A percentile compares a stretch with the other conserved stretches of the same genome.
These are phyloP conservation scores for Penicillium sp. DNA, from an alignment of 2,329 filamentous ascomycete species.

Conservation along the genomic window DNA sequence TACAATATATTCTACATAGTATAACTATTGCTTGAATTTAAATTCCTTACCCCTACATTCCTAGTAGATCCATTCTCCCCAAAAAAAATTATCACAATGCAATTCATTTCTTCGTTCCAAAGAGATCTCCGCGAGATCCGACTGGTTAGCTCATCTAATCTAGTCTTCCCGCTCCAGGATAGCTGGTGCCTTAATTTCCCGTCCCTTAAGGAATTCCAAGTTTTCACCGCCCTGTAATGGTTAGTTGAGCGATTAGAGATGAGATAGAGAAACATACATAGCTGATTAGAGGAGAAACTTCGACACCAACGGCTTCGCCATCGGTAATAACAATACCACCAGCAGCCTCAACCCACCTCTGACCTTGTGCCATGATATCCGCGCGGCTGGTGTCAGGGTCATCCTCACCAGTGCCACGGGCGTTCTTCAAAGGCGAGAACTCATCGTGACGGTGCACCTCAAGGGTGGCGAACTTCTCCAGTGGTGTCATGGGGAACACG, in stretches of 20 bases:
- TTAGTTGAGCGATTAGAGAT: conserved; percentile 7
- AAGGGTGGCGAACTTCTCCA: conserved; percentile 90
- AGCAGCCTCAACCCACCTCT: conserved; percentile 76
- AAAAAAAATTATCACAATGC: conserved; percentile 6
- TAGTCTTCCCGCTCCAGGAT: conserved; percentile 60
- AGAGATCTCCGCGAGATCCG: background rate
- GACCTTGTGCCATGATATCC: conserved; percentile 87
- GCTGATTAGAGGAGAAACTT: conserved; percentile 89
- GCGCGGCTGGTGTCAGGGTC: conserved; percentile 88
- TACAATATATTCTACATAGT: too few species aligned
- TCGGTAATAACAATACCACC: conserved; percentile 73
- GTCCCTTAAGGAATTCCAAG: conserved; percentile 58
- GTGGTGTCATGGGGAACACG: conserved; percentile 83
- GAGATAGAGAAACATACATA: conserved; percentile 66
- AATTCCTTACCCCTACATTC: conserved; percentile 17
- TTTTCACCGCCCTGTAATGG: conserved; percentile 59
- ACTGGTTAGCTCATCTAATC: conserved; percentile 9
- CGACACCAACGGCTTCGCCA: conserved; percentile 64
- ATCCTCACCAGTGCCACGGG: conserved; percentile 79
- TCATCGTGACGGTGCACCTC: conserved; percentile 97
- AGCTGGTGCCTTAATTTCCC: conserved; percentile 62
- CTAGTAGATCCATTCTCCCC: conserved; percentile 13
- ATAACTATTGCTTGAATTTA: too few species aligned
- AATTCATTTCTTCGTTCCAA: conserved; percentile 26
- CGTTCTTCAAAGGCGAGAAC: conserved; percentile 96